Base-by-base conservation (phyloP, 139 green algal species). In the Volvox africanus region DNA sequence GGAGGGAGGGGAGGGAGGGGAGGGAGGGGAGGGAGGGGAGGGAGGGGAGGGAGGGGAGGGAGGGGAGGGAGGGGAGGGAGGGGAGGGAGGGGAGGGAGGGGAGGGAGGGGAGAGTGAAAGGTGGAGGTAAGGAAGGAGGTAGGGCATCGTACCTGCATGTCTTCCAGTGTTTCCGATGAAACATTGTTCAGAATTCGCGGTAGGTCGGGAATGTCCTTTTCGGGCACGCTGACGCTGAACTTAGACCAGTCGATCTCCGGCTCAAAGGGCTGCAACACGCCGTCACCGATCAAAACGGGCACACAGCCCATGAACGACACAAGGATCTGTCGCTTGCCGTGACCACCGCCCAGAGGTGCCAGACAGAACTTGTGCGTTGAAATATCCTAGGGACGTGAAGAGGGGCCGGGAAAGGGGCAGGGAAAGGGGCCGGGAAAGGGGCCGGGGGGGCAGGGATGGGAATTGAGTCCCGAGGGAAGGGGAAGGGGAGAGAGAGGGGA, bases 261-360 rank as follows among this genome's bases (percentile, higher is more conserved):
- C 87, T 94, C 92, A 85, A 94, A 93, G 62, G 92, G 92, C 89
- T 94, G 89, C 26, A 80, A 28, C 62, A 94, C 86, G 44, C 78
- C 35, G 61, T 94, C 89, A 1, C 71, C 82, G 61, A 93, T 87
- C 32, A 77, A 80, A 13, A 94, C 92, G 19, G 92, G 92, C 12
- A 94, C 61, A 85, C 92, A 94, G 32, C 92, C 92, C 89, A 94
- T 93, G 35, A 92, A 78, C 9, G 86, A 65, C 28, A 94, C 92
- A 24, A 94, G 71, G 30, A 94, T 85, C 69, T 94, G 69, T 24
- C 92, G 85, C 80, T 94, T 91, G 67, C 92, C 92, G 73, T 94
- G 92, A 28, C 92, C 92, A 11, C 92, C 92, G n/a, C 92, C 92
- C 18, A 89, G 76, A 24, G 92, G 92, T 19, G 92, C 92, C 35